These are phyloP conservation scores for Blastocystis sp. DNA, from an alignment of 352 stramenopile genomes.

Conservation along the genomic window DNA sequence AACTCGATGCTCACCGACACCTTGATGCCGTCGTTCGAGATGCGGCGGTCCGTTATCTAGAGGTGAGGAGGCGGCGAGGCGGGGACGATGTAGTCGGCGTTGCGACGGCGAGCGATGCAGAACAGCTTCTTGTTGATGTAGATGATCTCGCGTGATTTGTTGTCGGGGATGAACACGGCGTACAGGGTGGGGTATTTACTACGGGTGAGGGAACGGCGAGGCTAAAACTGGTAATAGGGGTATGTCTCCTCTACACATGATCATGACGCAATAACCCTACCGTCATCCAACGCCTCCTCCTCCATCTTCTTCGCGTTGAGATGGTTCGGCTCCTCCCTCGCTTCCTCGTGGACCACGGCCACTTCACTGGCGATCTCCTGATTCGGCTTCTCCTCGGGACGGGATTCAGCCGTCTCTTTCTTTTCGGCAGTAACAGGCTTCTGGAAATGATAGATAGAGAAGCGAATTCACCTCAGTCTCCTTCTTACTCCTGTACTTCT, in stretches of 20 bases:
- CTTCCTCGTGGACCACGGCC: background rate
- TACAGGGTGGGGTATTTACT: slow-evolving; percentile 64
- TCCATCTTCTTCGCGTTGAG: slow-evolving; percentile 34
- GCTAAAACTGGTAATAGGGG: slow-evolving; percentile 41
- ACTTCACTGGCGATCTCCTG: background rate
- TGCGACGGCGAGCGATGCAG: slow-evolving; percentile 39
- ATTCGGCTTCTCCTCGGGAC: no score
- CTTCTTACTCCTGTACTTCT: slow-evolving; percentile 26
- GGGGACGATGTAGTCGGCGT: slow-evolving; percentile 52
- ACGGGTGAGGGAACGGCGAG: background rate
- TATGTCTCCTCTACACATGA: slow-evolving; percentile 48
- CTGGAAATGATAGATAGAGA: background rate
- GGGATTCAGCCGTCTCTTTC: background rate
- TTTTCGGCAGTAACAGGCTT: background rate
- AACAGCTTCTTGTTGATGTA: slow-evolving; percentile 65
- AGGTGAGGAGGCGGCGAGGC: background rate
- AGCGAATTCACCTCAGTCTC: background rate
- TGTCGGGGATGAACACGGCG: slow-evolving; percentile 60
- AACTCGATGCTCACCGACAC: slow-evolving; percentile 56
- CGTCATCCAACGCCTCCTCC: slow-evolving; percentile 55
- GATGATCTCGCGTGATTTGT: slow-evolving; percentile 53
- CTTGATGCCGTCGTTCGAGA: slow-evolving; percentile 58
- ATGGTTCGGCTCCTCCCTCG: background rate
- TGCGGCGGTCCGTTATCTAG: slow-evolving; percentile 37
- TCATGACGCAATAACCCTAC: background rate